phyloP scores from a whole-genome alignment of 164 flowering plant species.

The Magnolia sinica region DNA sequence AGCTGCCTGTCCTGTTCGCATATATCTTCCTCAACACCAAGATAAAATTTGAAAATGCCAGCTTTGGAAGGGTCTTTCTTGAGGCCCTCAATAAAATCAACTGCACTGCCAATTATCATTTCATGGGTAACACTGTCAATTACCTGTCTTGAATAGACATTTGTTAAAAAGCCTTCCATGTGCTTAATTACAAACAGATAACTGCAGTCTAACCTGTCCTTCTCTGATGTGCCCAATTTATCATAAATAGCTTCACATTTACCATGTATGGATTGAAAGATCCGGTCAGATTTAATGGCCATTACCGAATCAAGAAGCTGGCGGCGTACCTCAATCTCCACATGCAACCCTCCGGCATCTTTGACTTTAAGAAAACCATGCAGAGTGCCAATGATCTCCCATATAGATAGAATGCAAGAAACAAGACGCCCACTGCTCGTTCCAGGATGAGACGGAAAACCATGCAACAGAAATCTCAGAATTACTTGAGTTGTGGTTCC shows the following conservation, averaged over 20 bases:
- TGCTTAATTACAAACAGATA: constrained; percentile 57
- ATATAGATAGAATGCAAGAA: constrained; percentile 64
- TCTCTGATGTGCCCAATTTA: constrained; percentile 37
- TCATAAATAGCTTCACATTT: constrained; percentile 58
- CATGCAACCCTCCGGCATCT: constrained; percentile 22
- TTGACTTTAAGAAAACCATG: constrained; percentile 49
- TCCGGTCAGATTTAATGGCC: constrained; percentile 60
- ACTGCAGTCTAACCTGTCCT: constrained; percentile 37
- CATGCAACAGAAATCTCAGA: constrained; percentile 71
- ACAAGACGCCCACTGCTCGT: constrained; percentile 58
- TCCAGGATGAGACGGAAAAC: constrained; percentile 60
- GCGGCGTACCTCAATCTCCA: constrained; percentile 40
- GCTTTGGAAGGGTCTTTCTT: constrained; percentile 55
- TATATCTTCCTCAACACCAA: constrained; percentile 44
- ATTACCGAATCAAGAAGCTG: constrained; percentile 66
- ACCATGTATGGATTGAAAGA: constrained; percentile 55
- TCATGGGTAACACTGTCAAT: constrained; percentile 47
- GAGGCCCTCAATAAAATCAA: constrained; percentile 54
- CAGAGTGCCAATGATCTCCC: constrained; percentile 43
- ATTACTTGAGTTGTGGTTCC: constrained; percentile 37
- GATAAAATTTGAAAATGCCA: constrained; percentile 49
- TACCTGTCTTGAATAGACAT: constrained; percentile 34
- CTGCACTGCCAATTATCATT: constrained; percentile 40
- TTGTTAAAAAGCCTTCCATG: constrained; percentile 51
- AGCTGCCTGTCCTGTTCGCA: constrained; percentile 40